Evolutionary conservation across 768 basidiomycete species (phyloP).

Genomic region (Pleurotus pulmonarius): DNA sequence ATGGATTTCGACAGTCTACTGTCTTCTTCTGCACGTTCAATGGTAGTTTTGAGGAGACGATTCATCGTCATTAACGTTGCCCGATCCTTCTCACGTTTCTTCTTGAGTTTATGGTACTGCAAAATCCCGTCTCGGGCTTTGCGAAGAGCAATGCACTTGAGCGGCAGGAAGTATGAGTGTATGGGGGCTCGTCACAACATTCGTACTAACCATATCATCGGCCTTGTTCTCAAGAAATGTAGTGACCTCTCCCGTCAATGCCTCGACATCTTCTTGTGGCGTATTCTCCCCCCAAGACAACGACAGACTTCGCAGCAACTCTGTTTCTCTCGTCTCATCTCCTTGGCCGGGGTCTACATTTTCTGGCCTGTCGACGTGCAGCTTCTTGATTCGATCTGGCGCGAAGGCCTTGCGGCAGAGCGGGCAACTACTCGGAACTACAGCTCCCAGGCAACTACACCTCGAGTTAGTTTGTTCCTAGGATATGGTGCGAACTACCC

Average conservation of each 20-base stretch:
- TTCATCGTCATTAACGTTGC: not conserved
- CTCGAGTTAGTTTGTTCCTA: slow-evolving; percentile 6
- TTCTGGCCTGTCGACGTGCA: slow-evolving; percentile 56
- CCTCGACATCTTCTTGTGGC: slow-evolving; percentile 28
- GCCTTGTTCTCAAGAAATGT: slow-evolving; percentile 43
- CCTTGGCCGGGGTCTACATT: slow-evolving; percentile 19
- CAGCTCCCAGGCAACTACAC: slow-evolving; percentile 50
- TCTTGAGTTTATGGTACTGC: slow-evolving; percentile 6
- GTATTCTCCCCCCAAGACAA: slow-evolving; percentile 34
- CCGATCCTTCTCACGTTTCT: slow-evolving; percentile 7
- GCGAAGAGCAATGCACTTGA: slow-evolving; percentile 22
- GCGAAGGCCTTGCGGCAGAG: slow-evolving; percentile 62
- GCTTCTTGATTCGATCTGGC: slow-evolving; percentile 55
- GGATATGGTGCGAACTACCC: slow-evolving; percentile 22
- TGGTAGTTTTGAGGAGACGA: not conserved
- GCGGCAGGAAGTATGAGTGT: slow-evolving; percentile 9
- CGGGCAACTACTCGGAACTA: slow-evolving; percentile 54
- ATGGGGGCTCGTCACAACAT: slow-evolving; percentile 14
- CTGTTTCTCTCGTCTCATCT: slow-evolving; percentile 29
- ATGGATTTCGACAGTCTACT: slow-evolving; percentile 4
- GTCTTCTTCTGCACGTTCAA: slow-evolving; percentile 6
- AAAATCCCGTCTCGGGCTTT: slow-evolving; percentile 20
- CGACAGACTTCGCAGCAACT: slow-evolving; percentile 32
- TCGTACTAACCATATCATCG: slow-evolving; percentile 32
- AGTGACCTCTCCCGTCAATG: slow-evolving; percentile 44